phyloP scores from a whole-genome alignment of 225 moss, liverwort and hornwort genomes.

The Ulota crispa region DNA sequence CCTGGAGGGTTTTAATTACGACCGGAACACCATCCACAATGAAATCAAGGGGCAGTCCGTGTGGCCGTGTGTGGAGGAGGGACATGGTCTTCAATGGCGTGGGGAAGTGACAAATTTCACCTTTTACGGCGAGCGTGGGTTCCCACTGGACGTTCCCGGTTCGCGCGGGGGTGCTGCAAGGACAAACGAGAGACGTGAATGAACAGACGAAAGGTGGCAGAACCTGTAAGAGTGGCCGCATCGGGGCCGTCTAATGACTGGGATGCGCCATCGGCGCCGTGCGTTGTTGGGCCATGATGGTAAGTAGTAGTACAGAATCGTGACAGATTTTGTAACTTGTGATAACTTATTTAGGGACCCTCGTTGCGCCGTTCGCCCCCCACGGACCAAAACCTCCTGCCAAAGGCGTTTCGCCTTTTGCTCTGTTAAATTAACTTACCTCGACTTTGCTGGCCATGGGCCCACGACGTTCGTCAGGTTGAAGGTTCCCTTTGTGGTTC shows the following conservation, averaged over 20 bases:
- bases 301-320: conserved; percentile 24
- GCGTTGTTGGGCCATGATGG: conserved; percentile 43
- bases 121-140: conserved; percentile 20
- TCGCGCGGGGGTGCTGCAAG: conserved; percentile 3
- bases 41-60: background rate
- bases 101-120: background rate
- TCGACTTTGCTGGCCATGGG: no score
- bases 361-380: background rate
- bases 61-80: no score
- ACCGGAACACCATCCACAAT: background rate
- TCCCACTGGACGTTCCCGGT: conserved; percentile 27
- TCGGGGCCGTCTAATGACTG: conserved; percentile 26
- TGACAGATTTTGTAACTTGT: conserved; percentile 9
- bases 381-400: no score
- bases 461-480: background rate
- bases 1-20: background rate
- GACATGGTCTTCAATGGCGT: background rate
- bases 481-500: background rate
- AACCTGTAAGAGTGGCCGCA: background rate
- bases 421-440: no score
- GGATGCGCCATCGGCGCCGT: background rate
- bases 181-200: conserved; percentile 9
- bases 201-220: background rate
- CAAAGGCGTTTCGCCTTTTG: no score
- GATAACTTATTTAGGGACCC: background rate